These are phyloP conservation scores for Penicillium samsonianum DNA, from an alignment of 495 filamentous ascomycete genomes.

Conservation along the genomic window DNA sequence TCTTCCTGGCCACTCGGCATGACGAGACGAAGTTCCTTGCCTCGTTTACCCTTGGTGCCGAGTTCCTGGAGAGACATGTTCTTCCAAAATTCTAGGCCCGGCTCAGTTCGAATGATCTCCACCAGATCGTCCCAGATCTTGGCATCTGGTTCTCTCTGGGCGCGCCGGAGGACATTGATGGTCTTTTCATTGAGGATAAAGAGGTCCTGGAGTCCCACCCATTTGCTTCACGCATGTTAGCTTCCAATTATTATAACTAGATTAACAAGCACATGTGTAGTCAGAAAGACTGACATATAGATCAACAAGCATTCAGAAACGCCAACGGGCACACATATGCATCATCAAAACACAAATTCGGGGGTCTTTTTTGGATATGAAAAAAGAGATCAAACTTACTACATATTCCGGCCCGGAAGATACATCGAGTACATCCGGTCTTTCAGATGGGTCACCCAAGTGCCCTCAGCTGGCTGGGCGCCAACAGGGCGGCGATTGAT, in stretches of 20 bases:
- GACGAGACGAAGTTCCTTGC: slow-evolving; percentile 1
- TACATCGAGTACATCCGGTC: slow-evolving; percentile 22
- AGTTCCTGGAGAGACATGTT: slow-evolving; percentile 19
- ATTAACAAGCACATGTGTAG: not conserved
- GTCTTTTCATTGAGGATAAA: slow-evolving; percentile 9
- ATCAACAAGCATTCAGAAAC: no score
- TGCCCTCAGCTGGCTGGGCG: slow-evolving; percentile 8
- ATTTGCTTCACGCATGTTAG: slow-evolving; percentile 12
- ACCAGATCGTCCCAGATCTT: slow-evolving; percentile 14
- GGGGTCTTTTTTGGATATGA: not conserved
- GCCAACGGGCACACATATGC: not conserved
- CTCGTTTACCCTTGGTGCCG: slow-evolving; percentile 18
- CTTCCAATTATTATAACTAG: not conserved
- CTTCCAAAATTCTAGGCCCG: slow-evolving; percentile 16
- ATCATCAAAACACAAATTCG: not conserved
- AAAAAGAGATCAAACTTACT: slow-evolving; percentile 20
- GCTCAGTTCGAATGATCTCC: slow-evolving; percentile 5
- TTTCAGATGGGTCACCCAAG: slow-evolving; percentile 6
- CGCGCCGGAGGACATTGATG: not conserved
- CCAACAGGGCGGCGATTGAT: slow-evolving; percentile 10
- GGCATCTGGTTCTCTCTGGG: not conserved
- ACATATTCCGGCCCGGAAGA: slow-evolving; percentile 22
- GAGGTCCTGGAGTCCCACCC: slow-evolving; percentile 8
- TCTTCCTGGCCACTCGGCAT: slow-evolving; percentile 15
- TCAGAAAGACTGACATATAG: not conserved